These are phyloP conservation scores for Coniochaeta sp. DNA, from an alignment of 2,329 filamentous ascomycete genomes.

Conservation along the genomic window DNA sequence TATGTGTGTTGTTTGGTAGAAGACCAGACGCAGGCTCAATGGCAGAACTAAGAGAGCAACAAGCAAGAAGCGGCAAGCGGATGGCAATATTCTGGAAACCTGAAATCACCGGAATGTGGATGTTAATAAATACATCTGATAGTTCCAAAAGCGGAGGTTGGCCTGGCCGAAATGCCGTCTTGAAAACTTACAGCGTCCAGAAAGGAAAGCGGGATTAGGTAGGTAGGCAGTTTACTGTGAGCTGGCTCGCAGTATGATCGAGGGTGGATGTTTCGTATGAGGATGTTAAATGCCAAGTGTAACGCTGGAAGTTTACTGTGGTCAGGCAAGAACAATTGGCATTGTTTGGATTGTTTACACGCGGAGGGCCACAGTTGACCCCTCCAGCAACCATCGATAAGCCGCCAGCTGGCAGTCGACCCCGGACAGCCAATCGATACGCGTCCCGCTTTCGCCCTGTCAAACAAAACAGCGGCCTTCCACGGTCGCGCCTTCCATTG, in stretches of 20 bases:
- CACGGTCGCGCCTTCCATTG: background rate
- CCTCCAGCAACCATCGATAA: background rate
- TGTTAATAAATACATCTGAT: background rate
- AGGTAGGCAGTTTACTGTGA: no score
- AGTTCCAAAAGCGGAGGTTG: background rate
- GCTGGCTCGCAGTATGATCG: no score
- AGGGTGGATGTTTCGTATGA: background rate
- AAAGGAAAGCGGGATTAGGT: background rate
- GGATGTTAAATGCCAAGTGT: background rate
- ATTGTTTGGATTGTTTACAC: background rate
- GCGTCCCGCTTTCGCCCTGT: conserved; percentile 5
- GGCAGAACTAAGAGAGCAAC: background rate
- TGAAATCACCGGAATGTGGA: background rate
- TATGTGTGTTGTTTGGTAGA: conserved; percentile 23
- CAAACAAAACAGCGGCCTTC: conserved; percentile 9
- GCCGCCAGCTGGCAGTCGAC: background rate
- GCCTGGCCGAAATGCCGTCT: no score
- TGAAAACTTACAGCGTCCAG: background rate
- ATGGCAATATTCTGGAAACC: background rate
- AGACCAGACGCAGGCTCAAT: background rate
- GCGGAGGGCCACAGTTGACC: background rate
- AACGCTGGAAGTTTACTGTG: no score
- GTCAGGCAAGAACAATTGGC: background rate
- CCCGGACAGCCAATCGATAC: conserved; percentile 6
- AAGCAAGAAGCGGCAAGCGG: background rate